Evolutionary conservation across 305 asterid genomes (phyloP).

Genomic region (Fraxinus sp.): DNA sequence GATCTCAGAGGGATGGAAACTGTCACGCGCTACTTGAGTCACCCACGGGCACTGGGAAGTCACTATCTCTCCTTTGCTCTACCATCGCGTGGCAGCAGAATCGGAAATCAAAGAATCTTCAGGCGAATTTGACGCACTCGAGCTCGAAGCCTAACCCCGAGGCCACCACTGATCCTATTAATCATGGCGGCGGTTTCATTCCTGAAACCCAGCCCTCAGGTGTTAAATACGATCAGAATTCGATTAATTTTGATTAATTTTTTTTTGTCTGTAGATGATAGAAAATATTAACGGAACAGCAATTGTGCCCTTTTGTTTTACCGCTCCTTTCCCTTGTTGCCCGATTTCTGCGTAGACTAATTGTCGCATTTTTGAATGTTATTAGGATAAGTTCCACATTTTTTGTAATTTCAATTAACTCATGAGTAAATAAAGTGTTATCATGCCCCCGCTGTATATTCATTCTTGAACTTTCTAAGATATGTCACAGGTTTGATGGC

Average conservation of each 20-base stretch:
- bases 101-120: constrained; percentile 41
- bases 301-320: not conserved
- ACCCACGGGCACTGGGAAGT: constrained; percentile 93
- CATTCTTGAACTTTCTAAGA: not conserved
- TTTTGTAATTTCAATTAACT: constrained; percentile 2
- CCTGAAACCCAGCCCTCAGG: constrained; percentile 83
- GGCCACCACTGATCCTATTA: constrained; percentile 67
- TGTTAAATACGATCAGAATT: constrained; percentile 15
- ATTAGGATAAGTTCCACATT: not conserved
- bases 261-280: not conserved
- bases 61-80: constrained; percentile 88
- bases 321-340: not conserved
- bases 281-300: not conserved
- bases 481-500: not conserved
- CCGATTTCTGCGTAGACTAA: not conserved
- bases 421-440: not conserved
- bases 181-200: constrained; percentile 86
- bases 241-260: not conserved
- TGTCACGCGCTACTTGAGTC: constrained; percentile 92
- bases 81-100: constrained; percentile 86
- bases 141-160: constrained; percentile 60
- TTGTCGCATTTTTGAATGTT: not conserved
- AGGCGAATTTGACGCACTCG: constrained; percentile 38
- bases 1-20: constrained; percentile 63
- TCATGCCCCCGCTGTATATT: not conserved